Percentiles rank a stretch among this genome's conserved stretches.
Conservation (phyloP, 2,329 filamentous ascomycete genomes). For the Dryadomyces quercus-mongolicae region DNA sequence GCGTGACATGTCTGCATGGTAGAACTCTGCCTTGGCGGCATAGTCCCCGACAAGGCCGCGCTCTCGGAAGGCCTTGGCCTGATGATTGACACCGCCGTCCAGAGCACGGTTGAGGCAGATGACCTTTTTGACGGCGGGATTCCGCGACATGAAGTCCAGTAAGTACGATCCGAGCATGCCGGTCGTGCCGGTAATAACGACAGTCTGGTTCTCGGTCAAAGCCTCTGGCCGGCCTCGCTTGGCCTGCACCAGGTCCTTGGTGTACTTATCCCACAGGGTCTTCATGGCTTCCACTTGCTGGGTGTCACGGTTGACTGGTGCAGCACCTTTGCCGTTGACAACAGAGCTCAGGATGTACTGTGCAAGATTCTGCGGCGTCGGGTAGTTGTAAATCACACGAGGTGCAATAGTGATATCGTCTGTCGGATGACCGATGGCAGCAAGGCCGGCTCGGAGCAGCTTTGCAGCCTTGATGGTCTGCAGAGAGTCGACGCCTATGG, state of each 20-base stretch:
- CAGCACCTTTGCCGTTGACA: neutral
- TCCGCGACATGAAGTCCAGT: slow-evolving; percentile 23
- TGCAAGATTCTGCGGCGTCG: slow-evolving; percentile 23
- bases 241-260: slow-evolving; percentile 16
- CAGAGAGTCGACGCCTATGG: slow-evolving; percentile 29
- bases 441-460: slow-evolving; percentile 22
- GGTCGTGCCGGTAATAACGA: slow-evolving; percentile 36
- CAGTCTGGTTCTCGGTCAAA: slow-evolving; percentile 20
- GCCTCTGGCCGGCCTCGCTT: slow-evolving; percentile 17
- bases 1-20: slow-evolving; percentile 34
- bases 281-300: slow-evolving; percentile 18
- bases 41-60: neutral
- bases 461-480: slow-evolving; percentile 25
- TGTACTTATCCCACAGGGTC: slow-evolving; percentile 23
- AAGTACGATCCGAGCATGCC: slow-evolving; percentile 36
- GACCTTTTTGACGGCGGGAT: slow-evolving; percentile 20
- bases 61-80: slow-evolving; percentile 18
- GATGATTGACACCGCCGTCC: slow-evolving; percentile 26
- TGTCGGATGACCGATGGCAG: slow-evolving; percentile 18
- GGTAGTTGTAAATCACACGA: slow-evolving; percentile 26
- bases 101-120: slow-evolving; percentile 34
- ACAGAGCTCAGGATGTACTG: slow-evolving; percentile 16
- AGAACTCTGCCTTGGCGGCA: slow-evolving; percentile 23
- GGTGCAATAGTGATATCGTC: slow-evolving; percentile 24
- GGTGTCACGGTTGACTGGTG: neutral